Percentiles rank a stretch among this genome's conserved stretches.
phyloP scores from a whole-genome alignment of 306 rosid species.

The Rosa multiflora region DNA sequence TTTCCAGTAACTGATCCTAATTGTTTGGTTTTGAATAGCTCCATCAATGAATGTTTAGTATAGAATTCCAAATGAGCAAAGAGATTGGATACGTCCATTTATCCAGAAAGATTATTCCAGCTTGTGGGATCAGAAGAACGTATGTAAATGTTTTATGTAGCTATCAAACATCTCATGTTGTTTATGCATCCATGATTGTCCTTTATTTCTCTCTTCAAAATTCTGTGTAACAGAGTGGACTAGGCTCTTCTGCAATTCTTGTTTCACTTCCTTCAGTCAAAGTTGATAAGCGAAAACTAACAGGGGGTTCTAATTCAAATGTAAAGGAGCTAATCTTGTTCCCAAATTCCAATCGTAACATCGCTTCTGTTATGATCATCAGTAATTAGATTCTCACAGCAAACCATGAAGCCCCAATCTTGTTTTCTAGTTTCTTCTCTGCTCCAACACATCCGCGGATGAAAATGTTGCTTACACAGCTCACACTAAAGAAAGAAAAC shows the following conservation, averaged over 20 bases:
- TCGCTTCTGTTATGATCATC: background rate
- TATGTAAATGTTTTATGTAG: background rate
- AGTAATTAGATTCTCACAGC: background rate
- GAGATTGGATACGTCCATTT: background rate
- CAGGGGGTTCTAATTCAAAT: background rate
- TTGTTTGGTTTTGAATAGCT: background rate
- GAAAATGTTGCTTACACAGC: no score
- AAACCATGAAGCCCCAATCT: background rate
- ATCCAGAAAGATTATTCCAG: background rate
- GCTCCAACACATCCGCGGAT: background rate
- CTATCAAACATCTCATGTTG: no score
- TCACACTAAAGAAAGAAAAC: background rate
- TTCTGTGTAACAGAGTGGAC: background rate
- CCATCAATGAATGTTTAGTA: background rate
- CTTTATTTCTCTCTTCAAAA: background rate
- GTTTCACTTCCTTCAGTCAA: background rate
- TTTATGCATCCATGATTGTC: background rate
- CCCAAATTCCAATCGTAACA: no score
- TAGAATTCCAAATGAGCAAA: background rate
- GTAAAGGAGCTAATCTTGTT: no score
- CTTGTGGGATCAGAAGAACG: background rate
- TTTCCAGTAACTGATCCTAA: slow-evolving; percentile 6
- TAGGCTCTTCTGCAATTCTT: background rate
- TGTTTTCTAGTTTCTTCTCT: background rate
- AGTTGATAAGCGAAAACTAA: background rate